These are phyloP conservation scores for Trichoderma parareesei DNA, from an alignment of 495 filamentous ascomycete genomes.

Conservation along the genomic window DNA sequence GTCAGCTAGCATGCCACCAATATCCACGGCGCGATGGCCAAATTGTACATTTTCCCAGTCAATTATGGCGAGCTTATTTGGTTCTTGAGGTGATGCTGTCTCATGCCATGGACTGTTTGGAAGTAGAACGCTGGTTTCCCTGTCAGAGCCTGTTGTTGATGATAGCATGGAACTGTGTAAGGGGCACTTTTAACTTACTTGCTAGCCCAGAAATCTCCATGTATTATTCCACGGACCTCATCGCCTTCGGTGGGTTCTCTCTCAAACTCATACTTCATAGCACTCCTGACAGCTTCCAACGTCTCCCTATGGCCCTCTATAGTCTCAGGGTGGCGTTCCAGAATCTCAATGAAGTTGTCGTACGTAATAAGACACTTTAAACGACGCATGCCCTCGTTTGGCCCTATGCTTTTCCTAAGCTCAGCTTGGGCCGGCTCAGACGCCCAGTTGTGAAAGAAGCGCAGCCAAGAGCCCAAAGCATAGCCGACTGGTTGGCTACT, in stretches of 20 bases:
- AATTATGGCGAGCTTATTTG: constrained; percentile 25
- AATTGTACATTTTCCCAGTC: constrained; percentile 50
- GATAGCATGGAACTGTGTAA: constrained; percentile 18
- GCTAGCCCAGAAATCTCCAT: constrained; percentile 52
- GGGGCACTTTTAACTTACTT: constrained; percentile 27
- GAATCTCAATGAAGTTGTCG: constrained; percentile 36
- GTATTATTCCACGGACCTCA: constrained; percentile 28
- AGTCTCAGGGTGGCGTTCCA: constrained; percentile 35
- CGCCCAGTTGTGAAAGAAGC: constrained; percentile 39
- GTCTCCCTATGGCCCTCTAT: constrained; percentile 16
- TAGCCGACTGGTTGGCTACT: constrained; percentile 26
- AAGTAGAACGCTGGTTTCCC: background rate
- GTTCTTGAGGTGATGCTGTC: background rate
- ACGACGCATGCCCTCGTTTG: constrained; percentile 33
- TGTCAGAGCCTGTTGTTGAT: too few relatives aligned
- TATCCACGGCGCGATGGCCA: constrained; percentile 39
- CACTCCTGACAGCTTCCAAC: constrained; percentile 16
- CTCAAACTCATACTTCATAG: constrained; percentile 26
- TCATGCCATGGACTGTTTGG: background rate
- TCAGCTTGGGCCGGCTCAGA: constrained; percentile 22
- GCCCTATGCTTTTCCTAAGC: constrained; percentile 21
- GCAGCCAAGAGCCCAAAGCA: constrained; percentile 37
- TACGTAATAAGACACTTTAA: constrained; percentile 43
- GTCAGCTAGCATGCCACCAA: constrained; percentile 48
- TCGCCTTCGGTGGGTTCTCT: constrained; percentile 15